A percentile compares a stretch with the other conserved stretches of the same genome.
Evolutionary conservation across 768 basidiomycete species (phyloP).

Genomic region (Podaxis sp.): DNA sequence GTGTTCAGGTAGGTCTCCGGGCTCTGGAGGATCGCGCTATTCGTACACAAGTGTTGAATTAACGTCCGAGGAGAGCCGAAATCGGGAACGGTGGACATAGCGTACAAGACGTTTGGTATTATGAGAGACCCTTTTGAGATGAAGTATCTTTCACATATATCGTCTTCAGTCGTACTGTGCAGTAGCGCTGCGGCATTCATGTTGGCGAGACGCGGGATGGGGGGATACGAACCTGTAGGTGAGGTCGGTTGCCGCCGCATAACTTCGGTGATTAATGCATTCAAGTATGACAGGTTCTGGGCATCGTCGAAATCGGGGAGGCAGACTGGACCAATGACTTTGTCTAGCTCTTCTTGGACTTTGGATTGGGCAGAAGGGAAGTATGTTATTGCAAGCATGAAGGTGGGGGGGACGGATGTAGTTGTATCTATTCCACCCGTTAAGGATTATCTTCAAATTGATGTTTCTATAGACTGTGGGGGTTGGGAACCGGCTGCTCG

Average conservation of each 20-base stretch:
- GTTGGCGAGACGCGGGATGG: neutral
- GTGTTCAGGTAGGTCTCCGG: constrained; percentile 30
- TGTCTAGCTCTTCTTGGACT: constrained; percentile 41
- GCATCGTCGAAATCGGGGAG: constrained; percentile 40
- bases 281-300: constrained; percentile 36
- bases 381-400: constrained; percentile 39
- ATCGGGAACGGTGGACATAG: neutral
- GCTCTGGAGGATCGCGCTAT: constrained; percentile 32
- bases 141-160: constrained; percentile 43
- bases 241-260: constrained; percentile 27
- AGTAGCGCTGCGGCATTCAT: constrained; percentile 25
- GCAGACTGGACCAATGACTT: constrained; percentile 34
- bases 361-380: constrained; percentile 38
- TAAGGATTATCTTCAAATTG: constrained; percentile 12
- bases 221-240: constrained; percentile 27
- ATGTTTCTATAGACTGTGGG: neutral
- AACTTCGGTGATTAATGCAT: constrained; percentile 37
- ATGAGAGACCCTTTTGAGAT: constrained; percentile 43
- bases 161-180: constrained; percentile 37
- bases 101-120: constrained; percentile 35
- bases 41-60: neutral
- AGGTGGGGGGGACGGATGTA: constrained; percentile 25
- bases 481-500: too few relatives aligned
- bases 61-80: neutral
- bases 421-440: constrained; percentile 26